These are phyloP conservation scores for Capsella rubella DNA, from an alignment of 441 rosid species.

Conservation along the genomic window DNA sequence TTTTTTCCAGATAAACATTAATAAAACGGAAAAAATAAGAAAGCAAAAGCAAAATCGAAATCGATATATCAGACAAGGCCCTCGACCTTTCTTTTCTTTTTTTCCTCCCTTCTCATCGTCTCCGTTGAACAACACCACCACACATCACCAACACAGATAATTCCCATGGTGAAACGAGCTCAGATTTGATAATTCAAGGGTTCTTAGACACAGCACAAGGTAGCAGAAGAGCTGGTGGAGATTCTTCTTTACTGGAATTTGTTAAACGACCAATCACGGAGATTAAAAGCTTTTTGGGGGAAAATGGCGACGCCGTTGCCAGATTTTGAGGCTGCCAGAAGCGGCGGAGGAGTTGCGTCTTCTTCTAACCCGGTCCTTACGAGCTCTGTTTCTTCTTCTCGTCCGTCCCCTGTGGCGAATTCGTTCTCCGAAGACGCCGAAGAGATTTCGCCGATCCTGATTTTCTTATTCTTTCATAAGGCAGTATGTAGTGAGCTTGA, in stretches of 20 bases:
- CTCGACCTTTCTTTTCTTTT: conserved; percentile 30
- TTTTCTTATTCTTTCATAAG: conserved; percentile 69
- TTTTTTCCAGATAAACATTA: conserved; percentile 33
- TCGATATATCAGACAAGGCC: conserved; percentile 44
- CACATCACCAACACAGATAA: conserved; percentile 19
- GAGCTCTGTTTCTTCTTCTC: conserved; percentile 46
- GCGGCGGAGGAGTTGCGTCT: conserved; percentile 48
- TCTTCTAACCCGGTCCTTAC: conserved; percentile 48
- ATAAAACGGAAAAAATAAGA: conserved; percentile 22
- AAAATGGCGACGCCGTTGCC: conserved; percentile 84
- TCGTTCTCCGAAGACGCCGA: conserved; percentile 51
- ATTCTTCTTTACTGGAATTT: not conserved
- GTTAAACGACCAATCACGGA: conserved; percentile 10
- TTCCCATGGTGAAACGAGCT: conserved; percentile 30
- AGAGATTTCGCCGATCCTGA: conserved; percentile 66
- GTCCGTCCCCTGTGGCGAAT: conserved; percentile 33
- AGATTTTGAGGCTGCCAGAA: conserved; percentile 60
- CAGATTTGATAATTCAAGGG: conserved; percentile 34
- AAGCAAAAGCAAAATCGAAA: conserved; percentile 47
- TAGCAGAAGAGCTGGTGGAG: not conserved
- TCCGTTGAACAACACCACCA: conserved; percentile 45
- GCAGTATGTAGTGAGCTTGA: conserved; percentile 76
- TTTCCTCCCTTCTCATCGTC: conserved; percentile 37
- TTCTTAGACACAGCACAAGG: not conserved
- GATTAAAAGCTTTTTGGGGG: conserved; percentile 20